Conservation (phyloP, 805 yeast species). For the Dipodascus albidus region DNA sequence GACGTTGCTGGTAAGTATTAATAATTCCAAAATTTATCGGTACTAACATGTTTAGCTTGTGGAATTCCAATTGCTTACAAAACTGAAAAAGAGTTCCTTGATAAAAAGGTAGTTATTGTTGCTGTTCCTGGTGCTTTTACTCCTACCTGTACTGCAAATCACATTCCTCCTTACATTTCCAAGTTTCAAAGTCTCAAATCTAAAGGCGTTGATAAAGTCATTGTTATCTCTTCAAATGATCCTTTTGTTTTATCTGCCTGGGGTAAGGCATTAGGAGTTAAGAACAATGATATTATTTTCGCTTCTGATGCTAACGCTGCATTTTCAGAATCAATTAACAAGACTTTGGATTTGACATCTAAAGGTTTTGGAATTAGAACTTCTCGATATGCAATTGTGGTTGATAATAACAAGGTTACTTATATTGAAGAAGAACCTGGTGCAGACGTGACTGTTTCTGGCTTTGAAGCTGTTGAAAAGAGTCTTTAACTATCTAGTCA, state of each 20-base stretch:
- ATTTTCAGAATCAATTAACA: constrained; percentile 51
- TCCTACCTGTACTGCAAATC: constrained; percentile 65
- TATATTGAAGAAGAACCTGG: constrained; percentile 40
- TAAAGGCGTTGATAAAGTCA: constrained; percentile 52
- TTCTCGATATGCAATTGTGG: constrained; percentile 61
- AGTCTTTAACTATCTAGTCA: constrained; percentile 19
- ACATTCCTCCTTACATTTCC: constrained; percentile 55
- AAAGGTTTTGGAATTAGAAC: constrained; percentile 49
- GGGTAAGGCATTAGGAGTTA: constrained; percentile 36
- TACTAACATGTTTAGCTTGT: constrained; percentile 18
- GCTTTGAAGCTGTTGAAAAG: constrained; percentile 33
- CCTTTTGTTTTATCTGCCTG: constrained; percentile 64
- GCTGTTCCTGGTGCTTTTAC: constrained; percentile 85
- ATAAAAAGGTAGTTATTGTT: constrained; percentile 53
- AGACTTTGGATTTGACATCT: constrained; percentile 40
- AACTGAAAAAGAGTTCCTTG: constrained; percentile 26
- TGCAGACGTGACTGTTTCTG: constrained; percentile 34
- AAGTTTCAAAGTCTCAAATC: constrained; percentile 38
- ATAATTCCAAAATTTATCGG: not conserved
- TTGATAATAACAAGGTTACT: constrained; percentile 43
- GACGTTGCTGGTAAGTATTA: not conserved
- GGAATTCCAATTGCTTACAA: constrained; percentile 29
- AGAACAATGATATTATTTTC: constrained; percentile 28
- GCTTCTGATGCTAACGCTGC: constrained; percentile 56
- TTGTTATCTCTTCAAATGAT: constrained; percentile 57